phyloP scores from a whole-genome alignment of 805 yeast genomes.

The Millerago galiae region DNA sequence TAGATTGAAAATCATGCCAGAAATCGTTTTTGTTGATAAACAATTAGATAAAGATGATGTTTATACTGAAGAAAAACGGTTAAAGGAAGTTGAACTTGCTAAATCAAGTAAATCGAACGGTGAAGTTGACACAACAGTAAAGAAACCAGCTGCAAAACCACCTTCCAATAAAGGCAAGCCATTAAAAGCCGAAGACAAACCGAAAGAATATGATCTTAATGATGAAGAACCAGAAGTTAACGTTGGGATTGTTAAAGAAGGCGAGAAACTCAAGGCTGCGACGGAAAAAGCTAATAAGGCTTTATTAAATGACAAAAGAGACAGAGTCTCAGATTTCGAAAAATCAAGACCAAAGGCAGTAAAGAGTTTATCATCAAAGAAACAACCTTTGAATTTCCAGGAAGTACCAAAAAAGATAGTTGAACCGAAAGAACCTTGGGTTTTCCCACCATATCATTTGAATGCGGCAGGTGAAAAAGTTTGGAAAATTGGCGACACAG shows the following conservation, averaged over 20 bases:
- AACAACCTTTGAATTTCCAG: not conserved
- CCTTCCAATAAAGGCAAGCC: too few relatives aligned
- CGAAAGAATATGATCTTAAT: not conserved
- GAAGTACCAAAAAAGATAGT: not conserved
- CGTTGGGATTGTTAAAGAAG: not conserved
- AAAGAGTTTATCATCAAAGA: not conserved
- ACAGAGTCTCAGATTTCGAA: not conserved
- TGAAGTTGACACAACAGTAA: not conserved
- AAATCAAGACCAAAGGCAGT: not conserved
- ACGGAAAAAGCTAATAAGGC: not conserved
- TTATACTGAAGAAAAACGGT: slow-evolving; percentile 17
- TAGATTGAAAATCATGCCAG: slow-evolving; percentile 39
- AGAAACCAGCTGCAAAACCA: not conserved
- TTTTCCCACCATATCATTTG: not conserved
- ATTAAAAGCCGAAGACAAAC: too few relatives aligned
- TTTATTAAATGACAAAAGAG: not conserved
- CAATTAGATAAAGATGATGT: slow-evolving; percentile 17
- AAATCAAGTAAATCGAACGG: not conserved
- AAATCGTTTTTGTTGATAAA: slow-evolving; percentile 28
- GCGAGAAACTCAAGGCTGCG: not conserved
- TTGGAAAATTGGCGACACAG: slow-evolving; percentile 6
- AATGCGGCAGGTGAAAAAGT: not conserved
- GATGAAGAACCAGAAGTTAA: not conserved
- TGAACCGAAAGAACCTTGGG: not conserved
- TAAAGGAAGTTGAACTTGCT: slow-evolving; percentile 4